Evolutionary conservation across 345 rosid species (phyloP).

Genomic region (Sonneratia alba): DNA sequence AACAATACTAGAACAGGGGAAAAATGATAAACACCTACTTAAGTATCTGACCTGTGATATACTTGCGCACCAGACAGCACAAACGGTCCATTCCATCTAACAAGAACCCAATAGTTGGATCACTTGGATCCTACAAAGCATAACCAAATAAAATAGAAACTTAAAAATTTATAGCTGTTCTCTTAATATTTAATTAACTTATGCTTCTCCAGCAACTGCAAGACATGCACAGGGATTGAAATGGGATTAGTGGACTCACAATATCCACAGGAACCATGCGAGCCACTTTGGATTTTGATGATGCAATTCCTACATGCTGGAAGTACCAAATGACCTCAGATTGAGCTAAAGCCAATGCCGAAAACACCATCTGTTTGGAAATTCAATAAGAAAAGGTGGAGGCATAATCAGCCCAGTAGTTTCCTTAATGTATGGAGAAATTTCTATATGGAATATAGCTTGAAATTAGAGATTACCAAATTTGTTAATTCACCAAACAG

Average conservation of each 20-base stretch:
- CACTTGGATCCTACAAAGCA: conserved; percentile 75
- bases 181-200: background rate
- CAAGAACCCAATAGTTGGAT: conserved; percentile 94
- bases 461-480: background rate
- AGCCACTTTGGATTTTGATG: conserved; percentile 67
- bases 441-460: background rate
- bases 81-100: conserved; percentile 93
- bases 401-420: background rate
- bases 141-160: background rate
- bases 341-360: conserved; percentile 92
- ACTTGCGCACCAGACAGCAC: conserved; percentile 94
- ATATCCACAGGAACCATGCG: conserved; percentile 71
- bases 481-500: background rate
- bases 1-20: background rate
- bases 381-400: conserved; percentile 3
- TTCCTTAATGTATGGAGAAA: background rate
- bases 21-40: background rate
- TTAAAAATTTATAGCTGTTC: background rate
- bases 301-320: conserved; percentile 85
- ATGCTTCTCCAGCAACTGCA: background rate
- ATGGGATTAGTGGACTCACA: conserved; percentile 35
- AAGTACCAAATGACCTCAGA: conserved; percentile 96
- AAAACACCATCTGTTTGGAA: conserved; percentile 81
- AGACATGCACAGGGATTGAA: conserved; percentile 2
- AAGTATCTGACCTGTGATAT: conserved; percentile 64